These are phyloP conservation scores for Paulownia fortunei DNA, from an alignment of 257 asterid genomes.

Conservation along the genomic window DNA sequence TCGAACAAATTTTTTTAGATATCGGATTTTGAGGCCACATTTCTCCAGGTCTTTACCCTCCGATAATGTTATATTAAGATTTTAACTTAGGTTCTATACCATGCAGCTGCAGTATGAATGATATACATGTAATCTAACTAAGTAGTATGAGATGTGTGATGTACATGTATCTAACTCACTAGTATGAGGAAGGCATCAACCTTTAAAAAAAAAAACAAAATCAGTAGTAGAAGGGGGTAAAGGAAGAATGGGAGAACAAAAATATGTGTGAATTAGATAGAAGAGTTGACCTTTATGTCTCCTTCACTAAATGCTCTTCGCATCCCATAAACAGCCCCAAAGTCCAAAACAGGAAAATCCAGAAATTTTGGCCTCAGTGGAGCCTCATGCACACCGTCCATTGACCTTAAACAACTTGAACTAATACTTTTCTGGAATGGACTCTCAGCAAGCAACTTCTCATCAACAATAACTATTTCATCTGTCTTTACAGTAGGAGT, in stretches of 20 bases:
- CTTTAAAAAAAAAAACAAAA: neutral
- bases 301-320: conserved; percentile 96
- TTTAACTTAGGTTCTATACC: neutral
- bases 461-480: conserved; percentile 39
- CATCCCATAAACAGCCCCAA: conserved; percentile 74
- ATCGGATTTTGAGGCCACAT: neutral
- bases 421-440: conserved; percentile 73
- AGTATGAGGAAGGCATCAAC: neutral
- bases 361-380: conserved; percentile 62
- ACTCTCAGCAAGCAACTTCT: conserved; percentile 36
- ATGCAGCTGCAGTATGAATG: too few species aligned
- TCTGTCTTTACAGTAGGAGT: conserved; percentile 45
- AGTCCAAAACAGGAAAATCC: conserved; percentile 73
- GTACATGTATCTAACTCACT: neutral
- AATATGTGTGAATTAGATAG: conserved; percentile 14
- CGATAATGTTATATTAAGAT: neutral
- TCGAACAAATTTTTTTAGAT: too few species aligned
- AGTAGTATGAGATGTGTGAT: neutral
- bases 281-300: conserved; percentile 79
- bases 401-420: conserved; percentile 60
- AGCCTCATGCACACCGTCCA: conserved; percentile 60
- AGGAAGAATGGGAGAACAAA: conserved; percentile 1
- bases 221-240: neutral
- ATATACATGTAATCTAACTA: too few species aligned
- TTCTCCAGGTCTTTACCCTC: neutral